These are phyloP conservation scores for Cytospora chrysosperma DNA, from an alignment of 2,329 filamentous ascomycete genomes.

Conservation along the genomic window DNA sequence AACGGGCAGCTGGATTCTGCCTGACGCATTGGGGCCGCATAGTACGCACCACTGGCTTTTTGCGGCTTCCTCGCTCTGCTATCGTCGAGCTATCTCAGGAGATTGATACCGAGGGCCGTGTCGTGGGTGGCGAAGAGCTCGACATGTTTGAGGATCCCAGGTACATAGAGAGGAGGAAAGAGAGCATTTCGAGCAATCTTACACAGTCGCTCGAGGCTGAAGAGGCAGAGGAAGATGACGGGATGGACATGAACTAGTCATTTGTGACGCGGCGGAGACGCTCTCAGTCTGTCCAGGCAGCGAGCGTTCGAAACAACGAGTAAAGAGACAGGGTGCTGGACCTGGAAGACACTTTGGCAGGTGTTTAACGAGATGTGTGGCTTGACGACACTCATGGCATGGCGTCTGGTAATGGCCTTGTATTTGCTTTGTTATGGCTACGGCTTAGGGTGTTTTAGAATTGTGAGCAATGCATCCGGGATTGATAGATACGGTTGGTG, in stretches of 20 bases:
- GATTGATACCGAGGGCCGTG: conserved; percentile 87
- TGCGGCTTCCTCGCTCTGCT: conserved; percentile 72
- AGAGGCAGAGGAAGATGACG: conserved; percentile 58
- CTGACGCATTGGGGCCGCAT: conserved; percentile 93
- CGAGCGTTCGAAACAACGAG: not conserved
- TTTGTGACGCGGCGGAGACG: conserved; percentile 12
- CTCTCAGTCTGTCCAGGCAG: not conserved
- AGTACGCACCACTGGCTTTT: conserved; percentile 84
- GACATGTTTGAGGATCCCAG: conserved; percentile 47
- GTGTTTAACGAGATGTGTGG: not conserved
- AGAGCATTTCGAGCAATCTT: conserved; percentile 59
- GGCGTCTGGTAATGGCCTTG: conserved; percentile 15
- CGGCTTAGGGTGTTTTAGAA: conserved; percentile 6
- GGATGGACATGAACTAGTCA: conserved; percentile 55
- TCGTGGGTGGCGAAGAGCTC: conserved; percentile 84
- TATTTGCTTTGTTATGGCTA: conserved; percentile 2
- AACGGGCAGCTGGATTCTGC: conserved; percentile 83
- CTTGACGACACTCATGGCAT: conserved; percentile 15
- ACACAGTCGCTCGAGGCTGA: conserved; percentile 59
- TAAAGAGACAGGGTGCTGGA: not conserved
- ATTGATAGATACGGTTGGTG: conserved; percentile 11
- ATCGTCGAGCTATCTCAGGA: conserved; percentile 92
- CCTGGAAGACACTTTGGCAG: not conserved
- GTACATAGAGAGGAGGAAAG: conserved; percentile 51
- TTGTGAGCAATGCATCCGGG: not conserved